Conservation (phyloP, 2,329 filamentous ascomycete species). For the Ceratocystis destructans region DNA sequence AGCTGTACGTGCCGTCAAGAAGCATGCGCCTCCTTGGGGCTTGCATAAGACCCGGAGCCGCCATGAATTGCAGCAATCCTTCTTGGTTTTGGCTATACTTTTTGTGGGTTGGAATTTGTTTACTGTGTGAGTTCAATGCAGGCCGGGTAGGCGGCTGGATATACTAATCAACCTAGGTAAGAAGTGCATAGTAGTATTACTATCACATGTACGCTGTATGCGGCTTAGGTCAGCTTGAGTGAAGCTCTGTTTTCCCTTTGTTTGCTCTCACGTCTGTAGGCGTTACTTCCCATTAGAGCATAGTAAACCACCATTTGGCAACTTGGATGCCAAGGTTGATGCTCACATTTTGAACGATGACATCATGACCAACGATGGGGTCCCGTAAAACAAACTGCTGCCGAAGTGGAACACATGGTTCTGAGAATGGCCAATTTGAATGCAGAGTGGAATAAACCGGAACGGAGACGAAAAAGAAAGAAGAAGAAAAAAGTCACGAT, state of each 20-base stretch:
- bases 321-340: not conserved
- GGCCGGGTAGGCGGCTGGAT: not conserved
- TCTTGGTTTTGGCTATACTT: not conserved
- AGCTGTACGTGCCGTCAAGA: conserved; percentile 5
- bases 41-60: not conserved
- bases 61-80: conserved; percentile 1
- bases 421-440: not conserved
- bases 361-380: not conserved
- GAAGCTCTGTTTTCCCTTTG: not conserved
- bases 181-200: not conserved
- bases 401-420: not conserved
- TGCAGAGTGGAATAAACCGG: conserved; percentile 3
- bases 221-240: not conserved
- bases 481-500: not conserved
- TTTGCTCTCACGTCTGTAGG: not conserved
- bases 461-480: not conserved
- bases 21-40: not conserved
- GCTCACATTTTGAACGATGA: not conserved
- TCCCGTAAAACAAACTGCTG: not conserved
- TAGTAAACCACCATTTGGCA: not conserved
- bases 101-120: not conserved
- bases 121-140: no score
- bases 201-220: not conserved
- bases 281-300: not conserved
- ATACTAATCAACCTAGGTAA: not conserved